A percentile compares a stretch with the other conserved stretches of the same genome.
These are phyloP conservation scores for Raddia guianensis DNA, from an alignment of 176 grass and related monocot genomes.

Conservation along the genomic window DNA sequence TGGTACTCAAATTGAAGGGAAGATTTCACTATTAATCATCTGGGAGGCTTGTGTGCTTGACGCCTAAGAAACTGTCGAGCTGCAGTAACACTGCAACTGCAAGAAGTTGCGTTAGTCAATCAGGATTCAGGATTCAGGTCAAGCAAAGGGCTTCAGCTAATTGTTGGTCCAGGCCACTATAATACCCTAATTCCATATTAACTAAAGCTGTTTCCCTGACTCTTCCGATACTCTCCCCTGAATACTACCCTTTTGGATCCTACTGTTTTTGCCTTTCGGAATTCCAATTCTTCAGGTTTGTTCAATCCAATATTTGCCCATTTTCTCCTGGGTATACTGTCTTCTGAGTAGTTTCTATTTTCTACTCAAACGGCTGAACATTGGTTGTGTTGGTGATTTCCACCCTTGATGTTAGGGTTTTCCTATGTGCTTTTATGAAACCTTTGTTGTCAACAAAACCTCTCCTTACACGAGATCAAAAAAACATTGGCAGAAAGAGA, in stretches of 20 bases:
- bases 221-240: not conserved
- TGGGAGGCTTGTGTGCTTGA: not conserved
- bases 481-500: slow-evolving; percentile 10
- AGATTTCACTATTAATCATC: not conserved
- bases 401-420: too few species aligned
- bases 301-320: not conserved
- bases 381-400: too few species aligned
- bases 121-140: too few species aligned
- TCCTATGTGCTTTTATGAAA: too few species aligned
- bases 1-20: not conserved
- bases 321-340: not conserved
- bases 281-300: not conserved
- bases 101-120: too few species aligned
- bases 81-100: too few species aligned
- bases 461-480: too few species aligned
- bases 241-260: not conserved
- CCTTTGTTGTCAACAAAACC: too few species aligned
- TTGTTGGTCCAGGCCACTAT: not conserved
- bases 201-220: not conserved
- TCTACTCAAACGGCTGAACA: too few species aligned
- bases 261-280: not conserved
- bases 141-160: not conserved
- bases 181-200: not conserved
- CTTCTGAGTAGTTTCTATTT: not conserved
- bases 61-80: not conserved